Conservation (phyloP, 352 stramenopile genomes). For the Pythium brassicae region DNA sequence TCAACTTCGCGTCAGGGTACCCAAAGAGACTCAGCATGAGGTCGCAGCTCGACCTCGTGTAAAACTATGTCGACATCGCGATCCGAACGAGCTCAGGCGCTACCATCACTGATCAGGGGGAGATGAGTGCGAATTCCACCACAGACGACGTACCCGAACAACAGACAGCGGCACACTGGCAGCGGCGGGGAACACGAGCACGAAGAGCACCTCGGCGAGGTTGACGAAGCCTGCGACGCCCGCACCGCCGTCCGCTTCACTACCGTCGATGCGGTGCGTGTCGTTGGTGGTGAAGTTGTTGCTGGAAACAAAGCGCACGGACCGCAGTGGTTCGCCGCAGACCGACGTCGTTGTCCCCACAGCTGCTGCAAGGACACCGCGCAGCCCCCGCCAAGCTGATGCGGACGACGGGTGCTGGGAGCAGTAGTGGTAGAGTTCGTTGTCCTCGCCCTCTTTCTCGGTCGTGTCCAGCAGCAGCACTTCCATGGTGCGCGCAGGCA, state of each 20-base stretch:
- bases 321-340: constrained; percentile 37
- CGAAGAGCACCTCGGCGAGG: constrained; percentile 51
- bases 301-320: constrained; percentile 22
- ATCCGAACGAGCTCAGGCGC: neutral
- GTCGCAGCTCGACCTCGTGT: constrained; percentile 44
- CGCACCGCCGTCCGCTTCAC: neutral
- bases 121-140: neutral
- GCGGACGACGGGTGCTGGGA: neutral
- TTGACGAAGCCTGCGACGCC: constrained; percentile 40
- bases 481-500: constrained; percentile 22
- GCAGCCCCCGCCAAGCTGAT: constrained; percentile 31
- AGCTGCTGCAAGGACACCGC: constrained; percentile 52
- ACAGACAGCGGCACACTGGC: constrained; percentile 13
- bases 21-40: constrained; percentile 49
- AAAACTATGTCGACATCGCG: constrained; percentile 31
- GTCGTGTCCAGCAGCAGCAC: constrained; percentile 57
- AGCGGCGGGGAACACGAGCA: constrained; percentile 31
- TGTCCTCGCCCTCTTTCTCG: constrained; percentile 69
- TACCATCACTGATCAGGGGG: too few relatives aligned
- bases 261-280: neutral
- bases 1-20: constrained; percentile 37
- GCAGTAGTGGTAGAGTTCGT: constrained; percentile 42
- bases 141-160: constrained; percentile 12
- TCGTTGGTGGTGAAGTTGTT: neutral
- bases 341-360: constrained; percentile 46